These are phyloP conservation scores for Physocladia obscura DNA, from an alignment of 192 early-diverging fungal species.

Conservation along the genomic window DNA sequence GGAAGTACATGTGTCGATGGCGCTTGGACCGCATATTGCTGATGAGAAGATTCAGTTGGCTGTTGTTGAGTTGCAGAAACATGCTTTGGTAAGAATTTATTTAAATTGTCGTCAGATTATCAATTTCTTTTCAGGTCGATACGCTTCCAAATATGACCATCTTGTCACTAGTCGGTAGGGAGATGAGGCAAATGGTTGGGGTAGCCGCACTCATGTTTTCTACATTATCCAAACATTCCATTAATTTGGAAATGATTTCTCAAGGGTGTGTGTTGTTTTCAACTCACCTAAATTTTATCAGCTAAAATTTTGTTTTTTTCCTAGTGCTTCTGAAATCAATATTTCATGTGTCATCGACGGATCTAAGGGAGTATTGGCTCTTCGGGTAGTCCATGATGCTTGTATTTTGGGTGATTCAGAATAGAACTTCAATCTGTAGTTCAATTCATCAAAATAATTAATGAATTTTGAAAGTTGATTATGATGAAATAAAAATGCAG, in stretches of 20 bases:
- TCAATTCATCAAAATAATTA: too few species aligned
- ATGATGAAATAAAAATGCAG: background rate
- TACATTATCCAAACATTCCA: conserved; percentile 77
- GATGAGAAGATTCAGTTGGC: conserved; percentile 71
- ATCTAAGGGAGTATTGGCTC: conserved; percentile 64
- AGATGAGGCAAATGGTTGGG: conserved; percentile 98
- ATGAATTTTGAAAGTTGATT: too few species aligned
- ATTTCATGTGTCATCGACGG: conserved; percentile 95
- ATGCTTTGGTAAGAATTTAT: conserved; percentile 64
- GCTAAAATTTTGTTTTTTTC: background rate
- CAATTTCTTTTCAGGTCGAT: conserved; percentile 57
- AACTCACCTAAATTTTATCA: background rate
- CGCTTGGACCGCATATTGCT: conserved; percentile 46
- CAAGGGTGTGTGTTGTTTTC: conserved; percentile 60
- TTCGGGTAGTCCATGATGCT: conserved; percentile 88
- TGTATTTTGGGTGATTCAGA: conserved; percentile 49
- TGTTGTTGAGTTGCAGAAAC: conserved; percentile 72
- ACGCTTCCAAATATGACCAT: conserved; percentile 89
- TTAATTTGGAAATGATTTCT: conserved; percentile 99
- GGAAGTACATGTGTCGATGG: conserved; percentile 88
- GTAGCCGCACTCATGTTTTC: conserved; percentile 92
- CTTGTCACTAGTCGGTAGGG: conserved; percentile 89
- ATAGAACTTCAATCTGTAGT: too few species aligned
- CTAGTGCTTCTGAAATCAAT: conserved; percentile 88
- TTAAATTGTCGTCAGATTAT: conserved; percentile 5